These are phyloP conservation scores for Turritis glabra DNA, from an alignment of 345 rosid genomes.

Conservation along the genomic window DNA sequence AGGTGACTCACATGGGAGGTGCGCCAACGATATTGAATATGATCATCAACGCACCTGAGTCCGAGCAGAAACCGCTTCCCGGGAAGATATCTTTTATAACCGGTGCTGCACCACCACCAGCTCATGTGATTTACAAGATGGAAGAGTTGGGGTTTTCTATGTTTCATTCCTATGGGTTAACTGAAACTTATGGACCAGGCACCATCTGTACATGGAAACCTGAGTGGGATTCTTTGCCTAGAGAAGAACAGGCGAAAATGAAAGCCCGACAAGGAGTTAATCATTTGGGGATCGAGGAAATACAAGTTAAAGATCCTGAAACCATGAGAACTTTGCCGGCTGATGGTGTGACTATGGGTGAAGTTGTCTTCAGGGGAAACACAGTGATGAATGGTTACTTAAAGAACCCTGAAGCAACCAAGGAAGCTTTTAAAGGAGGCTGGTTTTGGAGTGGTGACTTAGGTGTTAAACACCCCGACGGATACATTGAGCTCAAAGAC, in stretches of 20 bases:
- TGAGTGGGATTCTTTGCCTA: constrained; percentile 66
- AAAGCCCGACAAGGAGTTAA: constrained; percentile 69
- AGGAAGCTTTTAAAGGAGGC: constrained; percentile 64
- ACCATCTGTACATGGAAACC: constrained; percentile 71
- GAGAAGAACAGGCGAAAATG: constrained; percentile 51
- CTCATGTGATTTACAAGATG: constrained; percentile 60
- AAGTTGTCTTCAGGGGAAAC: constrained; percentile 75
- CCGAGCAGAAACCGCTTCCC: constrained; percentile 44
- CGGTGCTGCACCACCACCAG: constrained; percentile 75
- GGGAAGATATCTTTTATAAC: constrained; percentile 58
- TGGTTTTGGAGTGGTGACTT: constrained; percentile 81
- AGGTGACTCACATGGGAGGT: constrained; percentile 82
- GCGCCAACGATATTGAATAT: constrained; percentile 80
- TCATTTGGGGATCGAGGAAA: constrained; percentile 63
- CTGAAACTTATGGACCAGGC: constrained; percentile 82
- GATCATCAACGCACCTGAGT: constrained; percentile 52
- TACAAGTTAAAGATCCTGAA: constrained; percentile 58
- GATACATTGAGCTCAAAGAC: constrained; percentile 74
- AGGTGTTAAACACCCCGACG: constrained; percentile 68
- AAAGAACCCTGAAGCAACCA: constrained; percentile 60
- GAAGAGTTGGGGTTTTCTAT: constrained; percentile 65
- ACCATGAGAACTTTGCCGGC: constrained; percentile 61
- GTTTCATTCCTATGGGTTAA: constrained; percentile 67
- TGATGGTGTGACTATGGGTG: constrained; percentile 70
- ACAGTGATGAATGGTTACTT: constrained; percentile 82